Conservation (phyloP, 306 rosid species). For the Senna siamea region DNA sequence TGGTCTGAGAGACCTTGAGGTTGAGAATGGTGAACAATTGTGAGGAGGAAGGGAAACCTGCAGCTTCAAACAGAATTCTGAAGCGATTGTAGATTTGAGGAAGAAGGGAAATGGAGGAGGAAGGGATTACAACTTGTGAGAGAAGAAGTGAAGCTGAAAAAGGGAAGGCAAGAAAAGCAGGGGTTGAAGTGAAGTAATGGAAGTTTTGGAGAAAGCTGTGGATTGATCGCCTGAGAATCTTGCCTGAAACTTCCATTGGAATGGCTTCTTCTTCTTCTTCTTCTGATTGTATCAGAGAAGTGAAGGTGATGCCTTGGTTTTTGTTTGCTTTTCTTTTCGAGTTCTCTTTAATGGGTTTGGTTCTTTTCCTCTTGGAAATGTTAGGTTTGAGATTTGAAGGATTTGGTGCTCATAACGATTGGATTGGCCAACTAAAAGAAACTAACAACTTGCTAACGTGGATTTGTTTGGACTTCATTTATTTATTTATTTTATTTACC, state of each 20-base stretch:
- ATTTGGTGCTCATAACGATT: constrained; percentile 56
- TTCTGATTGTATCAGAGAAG: constrained; percentile 28
- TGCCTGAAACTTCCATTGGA: constrained; percentile 68
- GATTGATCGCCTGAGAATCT: constrained; percentile 73
- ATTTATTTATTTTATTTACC: constrained; percentile 40
- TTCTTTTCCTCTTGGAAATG: constrained; percentile 31
- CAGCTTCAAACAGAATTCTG: constrained; percentile 67
- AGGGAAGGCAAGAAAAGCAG: constrained; percentile 72
- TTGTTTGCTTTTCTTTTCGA: constrained; percentile 32
- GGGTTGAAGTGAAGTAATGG: constrained; percentile 68
- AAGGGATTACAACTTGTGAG: constrained; percentile 58
- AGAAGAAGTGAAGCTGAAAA: constrained; percentile 77
- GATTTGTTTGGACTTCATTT: constrained; percentile 59
- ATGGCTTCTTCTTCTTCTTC: constrained; percentile 16
- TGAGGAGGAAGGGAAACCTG: constrained; percentile 77
- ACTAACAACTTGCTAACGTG: constrained; percentile 47
- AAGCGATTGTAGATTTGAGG: constrained; percentile 60
- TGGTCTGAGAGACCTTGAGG: constrained; percentile 82
- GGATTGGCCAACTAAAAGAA: constrained; percentile 89
- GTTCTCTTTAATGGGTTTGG: constrained; percentile 41
- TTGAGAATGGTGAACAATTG: constrained; percentile 63
- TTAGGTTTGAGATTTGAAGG: constrained; percentile 48
- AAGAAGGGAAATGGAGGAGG: constrained; percentile 53
- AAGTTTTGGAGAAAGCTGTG: constrained; percentile 76
- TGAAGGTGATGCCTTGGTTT: constrained; percentile 25